A percentile compares a stretch with the other conserved stretches of the same genome.
Conservation (phyloP, 257 asterid species). For the Oldenlandia corymbosa region DNA sequence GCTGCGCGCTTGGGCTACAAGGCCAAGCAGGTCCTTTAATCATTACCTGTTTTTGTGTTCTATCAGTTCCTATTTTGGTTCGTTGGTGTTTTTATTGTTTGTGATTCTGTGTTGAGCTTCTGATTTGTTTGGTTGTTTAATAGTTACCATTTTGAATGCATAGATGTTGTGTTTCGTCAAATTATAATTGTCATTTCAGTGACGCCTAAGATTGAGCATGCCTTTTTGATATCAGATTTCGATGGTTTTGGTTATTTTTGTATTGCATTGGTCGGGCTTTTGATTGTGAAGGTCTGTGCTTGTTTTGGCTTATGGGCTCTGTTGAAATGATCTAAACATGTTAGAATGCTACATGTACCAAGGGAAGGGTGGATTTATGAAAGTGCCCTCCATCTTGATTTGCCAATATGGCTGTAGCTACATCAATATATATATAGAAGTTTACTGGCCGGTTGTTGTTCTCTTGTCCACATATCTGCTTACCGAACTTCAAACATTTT, state of each 20-base stretch:
- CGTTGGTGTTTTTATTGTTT: background rate
- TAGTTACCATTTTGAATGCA: too few species aligned
- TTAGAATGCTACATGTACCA: constrained; percentile 14
- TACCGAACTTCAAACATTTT: constrained; percentile 8
- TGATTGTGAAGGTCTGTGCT: too few species aligned
- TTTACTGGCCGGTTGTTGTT: constrained; percentile 16
- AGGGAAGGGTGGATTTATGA: constrained; percentile 9
- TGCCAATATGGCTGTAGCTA: constrained; percentile 14
- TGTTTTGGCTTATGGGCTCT: too few species aligned
- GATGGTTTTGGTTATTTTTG: too few species aligned
- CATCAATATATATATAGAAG: constrained; percentile 2
- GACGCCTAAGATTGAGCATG: too few species aligned
- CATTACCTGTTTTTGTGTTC: background rate
- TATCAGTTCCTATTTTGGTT: background rate
- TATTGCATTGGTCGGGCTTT: too few species aligned
- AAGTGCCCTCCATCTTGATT: constrained; percentile 9
- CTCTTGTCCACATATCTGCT: constrained; percentile 11
- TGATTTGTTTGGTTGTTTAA: too few species aligned
- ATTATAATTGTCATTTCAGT: too few species aligned
- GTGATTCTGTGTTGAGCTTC: too few species aligned
- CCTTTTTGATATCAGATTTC: too few species aligned
- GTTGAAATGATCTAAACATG: too few species aligned
- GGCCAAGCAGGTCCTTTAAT: constrained; percentile 22
- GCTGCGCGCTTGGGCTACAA: constrained; percentile 25
- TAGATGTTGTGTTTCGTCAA: too few species aligned